Evolutionary conservation across 2,329 filamentous ascomycete genomes (phyloP).

Genomic region (Neonectria sp.): DNA sequence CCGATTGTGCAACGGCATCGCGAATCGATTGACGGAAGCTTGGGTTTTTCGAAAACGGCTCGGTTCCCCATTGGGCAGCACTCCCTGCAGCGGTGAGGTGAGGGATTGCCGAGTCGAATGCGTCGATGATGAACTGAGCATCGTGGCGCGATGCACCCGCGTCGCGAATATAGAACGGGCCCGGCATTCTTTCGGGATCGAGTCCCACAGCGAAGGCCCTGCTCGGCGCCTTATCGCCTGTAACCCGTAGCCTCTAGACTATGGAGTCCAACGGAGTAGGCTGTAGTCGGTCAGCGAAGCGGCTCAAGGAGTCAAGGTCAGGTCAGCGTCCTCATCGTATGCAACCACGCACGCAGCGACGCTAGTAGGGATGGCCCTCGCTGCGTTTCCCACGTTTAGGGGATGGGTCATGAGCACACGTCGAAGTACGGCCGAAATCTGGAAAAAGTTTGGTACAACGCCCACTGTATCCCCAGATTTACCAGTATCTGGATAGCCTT

Average conservation of each 20-base stretch:
- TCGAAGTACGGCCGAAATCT: conserved; percentile 8
- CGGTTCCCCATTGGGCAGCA: conserved; percentile 48
- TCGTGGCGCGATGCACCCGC: conserved; percentile 42
- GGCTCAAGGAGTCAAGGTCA: conserved; percentile 33
- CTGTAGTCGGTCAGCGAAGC: conserved; percentile 23
- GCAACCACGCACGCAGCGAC: conserved; percentile 29
- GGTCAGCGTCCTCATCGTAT: conserved; percentile 32
- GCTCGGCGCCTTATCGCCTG: conserved; percentile 30
- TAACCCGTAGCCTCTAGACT: background rate
- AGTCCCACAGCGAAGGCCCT: conserved; percentile 8
- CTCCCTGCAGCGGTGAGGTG: conserved; percentile 47
- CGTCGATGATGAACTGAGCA: conserved; percentile 48
- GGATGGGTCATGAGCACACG: conserved; percentile 25
- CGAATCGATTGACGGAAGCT: conserved; percentile 41
- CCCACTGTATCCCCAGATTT: conserved; percentile 21
- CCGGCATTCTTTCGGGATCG: conserved; percentile 35
- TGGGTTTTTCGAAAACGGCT: conserved; percentile 44
- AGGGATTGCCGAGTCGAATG: conserved; percentile 50
- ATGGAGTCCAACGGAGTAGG: background rate
- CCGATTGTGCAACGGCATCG: conserved; percentile 42
- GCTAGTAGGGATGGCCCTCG: conserved; percentile 44
- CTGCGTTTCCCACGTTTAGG: conserved; percentile 32
- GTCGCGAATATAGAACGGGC: conserved; percentile 44
- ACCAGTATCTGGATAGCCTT: conserved; percentile 17
- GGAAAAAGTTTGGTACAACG: background rate